These are phyloP conservation scores for Saccharata proteae DNA, from an alignment of 2,329 filamentous ascomycete genomes.

Conservation along the genomic window DNA sequence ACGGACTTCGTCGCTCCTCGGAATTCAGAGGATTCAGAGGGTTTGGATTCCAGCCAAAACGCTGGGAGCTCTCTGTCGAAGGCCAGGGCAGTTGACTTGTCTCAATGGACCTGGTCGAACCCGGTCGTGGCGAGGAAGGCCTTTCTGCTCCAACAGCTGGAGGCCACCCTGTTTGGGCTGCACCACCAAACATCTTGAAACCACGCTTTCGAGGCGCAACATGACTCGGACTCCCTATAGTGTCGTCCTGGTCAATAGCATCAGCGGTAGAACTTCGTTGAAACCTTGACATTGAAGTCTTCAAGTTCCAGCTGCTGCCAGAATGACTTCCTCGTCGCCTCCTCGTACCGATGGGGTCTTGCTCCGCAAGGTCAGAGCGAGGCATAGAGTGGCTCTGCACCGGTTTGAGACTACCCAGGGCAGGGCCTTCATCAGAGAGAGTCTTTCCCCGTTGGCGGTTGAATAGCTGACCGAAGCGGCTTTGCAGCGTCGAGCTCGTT, in stretches of 20 bases:
- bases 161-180: conserved; percentile 34
- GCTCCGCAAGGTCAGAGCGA: conserved; percentile 34
- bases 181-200: conserved; percentile 40
- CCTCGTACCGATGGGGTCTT: conserved; percentile 37
- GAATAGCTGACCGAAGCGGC: conserved; percentile 47
- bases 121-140: conserved; percentile 46
- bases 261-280: conserved; percentile 22
- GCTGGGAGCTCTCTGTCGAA: conserved; percentile 25
- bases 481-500: conserved; percentile 29
- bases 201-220: conserved; percentile 32
- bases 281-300: conserved; percentile 35
- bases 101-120: conserved; percentile 50
- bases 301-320: conserved; percentile 41
- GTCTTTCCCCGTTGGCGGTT: conserved; percentile 52
- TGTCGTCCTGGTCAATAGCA: conserved; percentile 13
- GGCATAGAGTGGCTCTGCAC: conserved; percentile 71
- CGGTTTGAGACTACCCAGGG: conserved; percentile 56
- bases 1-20: no score
- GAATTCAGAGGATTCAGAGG: conserved; percentile 17
- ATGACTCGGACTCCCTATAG: conserved; percentile 24
- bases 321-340: conserved; percentile 43
- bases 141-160: conserved; percentile 29
- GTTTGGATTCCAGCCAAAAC: conserved; percentile 25
- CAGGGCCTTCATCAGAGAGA: conserved; percentile 47
- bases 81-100: conserved; percentile 23